These are phyloP conservation scores for Candida easanensis DNA, from an alignment of 805 yeast genomes.

Conservation along the genomic window DNA sequence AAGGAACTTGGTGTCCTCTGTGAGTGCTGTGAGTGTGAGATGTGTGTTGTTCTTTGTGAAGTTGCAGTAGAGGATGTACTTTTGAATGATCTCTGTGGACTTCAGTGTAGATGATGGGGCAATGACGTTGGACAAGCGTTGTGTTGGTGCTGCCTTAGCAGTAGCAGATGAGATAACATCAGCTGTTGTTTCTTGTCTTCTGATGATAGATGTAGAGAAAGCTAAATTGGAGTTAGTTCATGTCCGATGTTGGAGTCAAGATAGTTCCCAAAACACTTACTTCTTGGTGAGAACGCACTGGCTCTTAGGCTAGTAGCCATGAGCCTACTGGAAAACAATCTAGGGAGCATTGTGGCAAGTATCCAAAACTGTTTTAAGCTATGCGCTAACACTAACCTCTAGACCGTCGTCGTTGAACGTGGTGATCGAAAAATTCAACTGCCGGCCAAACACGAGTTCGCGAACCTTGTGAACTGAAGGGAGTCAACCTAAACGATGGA, in stretches of 20 bases:
- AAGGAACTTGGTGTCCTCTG: conserved; percentile 59
- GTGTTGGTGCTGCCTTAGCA: neutral
- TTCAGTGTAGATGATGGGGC: conserved; percentile 11
- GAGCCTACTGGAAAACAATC: conserved; percentile 5
- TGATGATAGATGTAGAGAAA: conserved; percentile 10
- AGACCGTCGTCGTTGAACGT: neutral
- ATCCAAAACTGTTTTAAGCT: too few species aligned
- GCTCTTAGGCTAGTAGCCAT: conserved; percentile 7
- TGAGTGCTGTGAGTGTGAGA: conserved; percentile 68
- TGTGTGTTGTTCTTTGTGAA: conserved; percentile 84
- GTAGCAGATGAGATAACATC: neutral
- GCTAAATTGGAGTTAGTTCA: conserved; percentile 8
- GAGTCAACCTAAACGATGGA: too few species aligned
- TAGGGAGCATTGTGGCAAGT: conserved; percentile 7
- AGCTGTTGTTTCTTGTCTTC: conserved; percentile 2
- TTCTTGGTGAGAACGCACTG: conserved; percentile 5
- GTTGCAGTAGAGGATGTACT: conserved; percentile 70
- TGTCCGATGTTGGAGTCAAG: neutral
- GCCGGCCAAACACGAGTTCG: neutral
- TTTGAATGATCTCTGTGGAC: conserved; percentile 38
- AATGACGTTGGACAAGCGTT: conserved; percentile 11
- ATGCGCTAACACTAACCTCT: too few species aligned
- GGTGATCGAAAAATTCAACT: conserved; percentile 1
- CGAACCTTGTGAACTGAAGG: neutral
- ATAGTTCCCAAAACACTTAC: conserved; percentile 1